Evolutionary conservation across 108 stramenopile genomes (phyloP).

Genomic region (Licmophora abbreviata): DNA sequence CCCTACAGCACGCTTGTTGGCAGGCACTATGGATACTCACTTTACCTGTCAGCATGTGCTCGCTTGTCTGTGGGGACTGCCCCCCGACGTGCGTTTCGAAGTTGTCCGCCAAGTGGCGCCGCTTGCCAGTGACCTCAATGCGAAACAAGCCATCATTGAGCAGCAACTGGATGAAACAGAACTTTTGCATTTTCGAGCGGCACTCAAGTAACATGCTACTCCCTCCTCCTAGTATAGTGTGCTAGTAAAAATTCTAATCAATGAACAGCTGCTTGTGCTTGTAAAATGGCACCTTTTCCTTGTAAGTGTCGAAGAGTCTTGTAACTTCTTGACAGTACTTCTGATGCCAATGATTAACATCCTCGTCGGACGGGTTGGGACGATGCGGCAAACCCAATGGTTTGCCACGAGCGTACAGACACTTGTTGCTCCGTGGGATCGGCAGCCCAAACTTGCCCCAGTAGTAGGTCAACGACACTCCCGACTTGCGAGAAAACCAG

Average conservation of each 20-base stretch:
- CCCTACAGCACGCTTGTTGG: too few relatives aligned
- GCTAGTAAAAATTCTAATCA: conserved; percentile 20
- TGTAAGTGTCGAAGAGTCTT: conserved; percentile 52
- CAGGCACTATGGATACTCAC: too few relatives aligned
- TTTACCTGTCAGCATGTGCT: background rate
- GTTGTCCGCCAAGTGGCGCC: background rate
- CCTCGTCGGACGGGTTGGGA: conserved; percentile 45
- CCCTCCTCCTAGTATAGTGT: too few relatives aligned
- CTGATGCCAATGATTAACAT: conserved; percentile 66
- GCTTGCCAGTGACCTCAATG: background rate
- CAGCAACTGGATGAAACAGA: background rate
- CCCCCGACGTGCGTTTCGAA: background rate
- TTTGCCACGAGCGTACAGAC: conserved; percentile 54
- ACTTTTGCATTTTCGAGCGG: background rate
- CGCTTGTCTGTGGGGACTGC: background rate
- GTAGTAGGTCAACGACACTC: conserved; percentile 57
- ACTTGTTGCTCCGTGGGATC: conserved; percentile 57
- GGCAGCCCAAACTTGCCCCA: conserved; percentile 76
- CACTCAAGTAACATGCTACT: background rate
- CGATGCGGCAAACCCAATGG: conserved; percentile 59
- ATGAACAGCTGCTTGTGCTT: conserved; percentile 58
- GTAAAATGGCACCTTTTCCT: conserved; percentile 52
- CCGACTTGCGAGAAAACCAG: conserved; percentile 51
- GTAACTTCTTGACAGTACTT: conserved; percentile 51
- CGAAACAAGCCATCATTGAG: background rate